Conservation (phyloP, 257 asterid genomes). For the Ehretia macrophylla region DNA sequence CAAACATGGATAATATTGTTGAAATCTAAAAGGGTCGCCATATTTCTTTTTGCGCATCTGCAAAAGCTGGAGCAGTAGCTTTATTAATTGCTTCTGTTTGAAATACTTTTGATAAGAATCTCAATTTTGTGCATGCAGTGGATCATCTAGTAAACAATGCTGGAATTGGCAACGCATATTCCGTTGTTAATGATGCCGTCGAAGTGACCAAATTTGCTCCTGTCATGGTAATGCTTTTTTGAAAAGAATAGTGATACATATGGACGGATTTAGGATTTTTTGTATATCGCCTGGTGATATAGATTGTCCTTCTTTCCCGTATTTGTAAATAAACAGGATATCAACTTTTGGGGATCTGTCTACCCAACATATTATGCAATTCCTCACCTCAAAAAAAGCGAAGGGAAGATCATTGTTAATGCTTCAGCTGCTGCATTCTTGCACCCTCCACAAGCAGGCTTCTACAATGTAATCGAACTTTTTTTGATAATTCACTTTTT, state of each 20-base stretch:
- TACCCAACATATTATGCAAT: background rate
- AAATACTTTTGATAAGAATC: no score
- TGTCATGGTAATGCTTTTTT: background rate
- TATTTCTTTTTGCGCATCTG: no score
- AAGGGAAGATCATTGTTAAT: background rate
- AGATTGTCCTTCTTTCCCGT: no score
- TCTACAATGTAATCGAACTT: constrained; percentile 3
- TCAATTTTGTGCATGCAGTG: constrained; percentile 4
- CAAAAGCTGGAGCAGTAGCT: no score
- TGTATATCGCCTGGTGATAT: no score
- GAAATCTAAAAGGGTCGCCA: no score
- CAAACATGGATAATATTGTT: no score
- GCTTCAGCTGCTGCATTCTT: background rate
- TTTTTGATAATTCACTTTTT: no score
- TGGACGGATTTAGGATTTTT: no score
- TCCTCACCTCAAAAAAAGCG: background rate
- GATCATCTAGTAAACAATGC: constrained; percentile 22
- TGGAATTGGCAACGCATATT: constrained; percentile 6
- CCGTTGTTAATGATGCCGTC: constrained; percentile 11
- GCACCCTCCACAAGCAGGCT: background rate
- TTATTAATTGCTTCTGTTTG: background rate
- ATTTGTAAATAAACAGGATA: background rate
- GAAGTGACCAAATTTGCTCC: constrained; percentile 11
- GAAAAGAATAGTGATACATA: no score
- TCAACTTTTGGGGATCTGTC: background rate